Conservation (phyloP, 1,139 yeast species). For the Meyerozyma elateridarum region DNA sequence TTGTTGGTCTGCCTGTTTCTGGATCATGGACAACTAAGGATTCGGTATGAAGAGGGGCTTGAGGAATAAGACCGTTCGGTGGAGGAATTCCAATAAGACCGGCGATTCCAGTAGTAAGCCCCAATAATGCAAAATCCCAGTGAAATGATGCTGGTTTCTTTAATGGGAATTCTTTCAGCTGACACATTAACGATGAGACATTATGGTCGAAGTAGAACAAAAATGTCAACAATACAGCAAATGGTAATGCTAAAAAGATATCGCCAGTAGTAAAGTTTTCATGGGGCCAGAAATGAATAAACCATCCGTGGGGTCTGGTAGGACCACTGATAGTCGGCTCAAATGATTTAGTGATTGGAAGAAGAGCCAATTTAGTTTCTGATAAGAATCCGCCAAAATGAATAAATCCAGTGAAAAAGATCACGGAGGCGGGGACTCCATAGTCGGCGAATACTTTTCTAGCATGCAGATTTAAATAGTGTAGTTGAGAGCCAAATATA, state of each 20-base stretch:
- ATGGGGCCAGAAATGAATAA: slow-evolving; percentile 69
- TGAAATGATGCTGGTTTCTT: slow-evolving; percentile 87
- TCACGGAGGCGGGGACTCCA: slow-evolving; percentile 75
- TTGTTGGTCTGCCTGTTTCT: slow-evolving; percentile 34
- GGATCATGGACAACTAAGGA: slow-evolving; percentile 62
- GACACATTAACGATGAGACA: slow-evolving; percentile 89
- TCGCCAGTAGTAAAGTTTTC: slow-evolving; percentile 61
- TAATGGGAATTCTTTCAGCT: slow-evolving; percentile 73
- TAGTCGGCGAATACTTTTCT: slow-evolving; percentile 80
- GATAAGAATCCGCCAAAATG: slow-evolving; percentile 80
- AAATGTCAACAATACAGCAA: slow-evolving; percentile 78
- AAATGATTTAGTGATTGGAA: slow-evolving; percentile 73
- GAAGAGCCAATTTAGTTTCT: slow-evolving; percentile 45
- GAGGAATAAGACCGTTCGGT: slow-evolving; percentile 95
- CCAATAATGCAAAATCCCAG: slow-evolving; percentile 84
- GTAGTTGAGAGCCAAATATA: slow-evolving; percentile 55
- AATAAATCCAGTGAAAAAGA: slow-evolving; percentile 86
- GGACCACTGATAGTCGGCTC: slow-evolving; percentile 55
- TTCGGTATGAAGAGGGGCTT: slow-evolving; percentile 89
- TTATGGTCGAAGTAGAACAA: slow-evolving; percentile 93
- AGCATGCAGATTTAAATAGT: slow-evolving; percentile 51
- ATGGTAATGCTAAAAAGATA: slow-evolving; percentile 86
- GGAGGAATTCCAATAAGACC: slow-evolving; percentile 91
- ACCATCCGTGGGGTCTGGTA: slow-evolving; percentile 58
- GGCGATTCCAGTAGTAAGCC: slow-evolving; percentile 79